phyloP scores from a whole-genome alignment of 441 rosid species.

The Brassica balearica region DNA sequence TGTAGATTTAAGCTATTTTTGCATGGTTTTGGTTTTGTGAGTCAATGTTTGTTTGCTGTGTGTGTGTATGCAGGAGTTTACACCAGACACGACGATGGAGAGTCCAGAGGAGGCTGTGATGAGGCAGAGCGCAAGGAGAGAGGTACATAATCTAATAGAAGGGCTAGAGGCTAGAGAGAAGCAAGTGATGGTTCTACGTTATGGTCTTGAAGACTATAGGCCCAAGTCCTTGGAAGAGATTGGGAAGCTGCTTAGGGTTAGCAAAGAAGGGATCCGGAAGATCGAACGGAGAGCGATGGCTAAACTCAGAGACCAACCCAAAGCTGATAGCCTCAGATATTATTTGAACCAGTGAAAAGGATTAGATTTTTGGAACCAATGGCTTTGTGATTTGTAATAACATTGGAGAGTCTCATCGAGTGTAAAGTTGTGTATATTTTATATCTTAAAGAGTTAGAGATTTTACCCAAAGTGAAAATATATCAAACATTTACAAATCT shows the following conservation, averaged over 20 bases:
- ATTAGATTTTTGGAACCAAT: slow-evolving; percentile 23
- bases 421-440: slow-evolving; percentile 31
- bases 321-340: slow-evolving; percentile 50
- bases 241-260: slow-evolving; percentile 66
- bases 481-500: neutral
- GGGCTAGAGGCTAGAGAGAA: slow-evolving; percentile 72
- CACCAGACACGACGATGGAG: slow-evolving; percentile 54
- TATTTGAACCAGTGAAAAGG: slow-evolving; percentile 43
- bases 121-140: slow-evolving; percentile 64
- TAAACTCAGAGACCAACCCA: slow-evolving; percentile 58
- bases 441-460: neutral
- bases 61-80: slow-evolving; percentile 59
- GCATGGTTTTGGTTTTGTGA: slow-evolving; percentile 9
- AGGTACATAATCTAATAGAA: slow-evolving; percentile 55
- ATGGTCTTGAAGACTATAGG: slow-evolving; percentile 59
- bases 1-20: slow-evolving; percentile 5
- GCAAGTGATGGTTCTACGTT: slow-evolving; percentile 67
- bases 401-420: slow-evolving; percentile 24
- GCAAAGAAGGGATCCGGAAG: slow-evolving; percentile 90
- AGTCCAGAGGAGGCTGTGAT: slow-evolving; percentile 60
- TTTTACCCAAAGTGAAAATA: neutral
- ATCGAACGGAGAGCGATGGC: slow-evolving; percentile 70
- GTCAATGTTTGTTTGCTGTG: slow-evolving; percentile 3
- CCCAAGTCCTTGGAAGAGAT: slow-evolving; percentile 82
- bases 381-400: slow-evolving; percentile 18